Conservation (phyloP, 768 basidiomycete species). For the Gelatoporia subvermispora region DNA sequence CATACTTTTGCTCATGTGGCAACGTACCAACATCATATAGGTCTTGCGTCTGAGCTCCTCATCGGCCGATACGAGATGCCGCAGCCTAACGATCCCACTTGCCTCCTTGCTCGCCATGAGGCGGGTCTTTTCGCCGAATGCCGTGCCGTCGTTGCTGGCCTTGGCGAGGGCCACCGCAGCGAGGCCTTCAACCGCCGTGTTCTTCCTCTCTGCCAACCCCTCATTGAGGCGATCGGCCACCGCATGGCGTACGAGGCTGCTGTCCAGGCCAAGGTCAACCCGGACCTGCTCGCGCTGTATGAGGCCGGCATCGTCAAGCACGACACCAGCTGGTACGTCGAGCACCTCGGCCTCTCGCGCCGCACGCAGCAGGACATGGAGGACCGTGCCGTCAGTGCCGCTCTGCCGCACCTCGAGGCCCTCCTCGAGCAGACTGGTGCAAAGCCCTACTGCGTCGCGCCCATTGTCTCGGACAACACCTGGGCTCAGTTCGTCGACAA, state of each 20-base stretch:
- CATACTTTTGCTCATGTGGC: constrained; percentile 27
- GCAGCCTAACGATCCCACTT: constrained; percentile 34
- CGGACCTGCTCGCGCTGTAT: constrained; percentile 51
- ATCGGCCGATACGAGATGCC: constrained; percentile 48
- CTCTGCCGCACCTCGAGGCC: constrained; percentile 12
- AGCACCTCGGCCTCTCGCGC: constrained; percentile 43
- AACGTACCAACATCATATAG: constrained; percentile 24
- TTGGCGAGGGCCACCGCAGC: constrained; percentile 37
- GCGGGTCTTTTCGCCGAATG: constrained; percentile 27
- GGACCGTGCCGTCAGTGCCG: constrained; percentile 7
- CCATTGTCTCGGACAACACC: constrained; percentile 15
- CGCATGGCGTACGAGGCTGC: constrained; percentile 57
- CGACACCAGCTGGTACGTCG: constrained; percentile 58
- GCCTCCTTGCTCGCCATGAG: constrained; percentile 45
- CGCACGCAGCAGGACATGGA: constrained; percentile 31
- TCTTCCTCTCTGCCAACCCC: constrained; percentile 48
- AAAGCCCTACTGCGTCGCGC: constrained; percentile 9
- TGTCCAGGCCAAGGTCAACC: constrained; percentile 36
- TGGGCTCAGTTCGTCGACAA: constrained; percentile 11
- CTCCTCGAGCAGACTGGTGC: constrained; percentile 9
- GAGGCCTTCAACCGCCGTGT: constrained; percentile 44
- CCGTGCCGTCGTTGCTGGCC: background rate
- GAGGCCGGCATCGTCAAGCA: constrained; percentile 47
- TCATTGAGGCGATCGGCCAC: constrained; percentile 61
- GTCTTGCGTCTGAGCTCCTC: constrained; percentile 53